A percentile compares a stretch with the other conserved stretches of the same genome.
These are phyloP conservation scores for Tulasnella sp. DNA, from an alignment of 768 basidiomycete species.

Conservation along the genomic window DNA sequence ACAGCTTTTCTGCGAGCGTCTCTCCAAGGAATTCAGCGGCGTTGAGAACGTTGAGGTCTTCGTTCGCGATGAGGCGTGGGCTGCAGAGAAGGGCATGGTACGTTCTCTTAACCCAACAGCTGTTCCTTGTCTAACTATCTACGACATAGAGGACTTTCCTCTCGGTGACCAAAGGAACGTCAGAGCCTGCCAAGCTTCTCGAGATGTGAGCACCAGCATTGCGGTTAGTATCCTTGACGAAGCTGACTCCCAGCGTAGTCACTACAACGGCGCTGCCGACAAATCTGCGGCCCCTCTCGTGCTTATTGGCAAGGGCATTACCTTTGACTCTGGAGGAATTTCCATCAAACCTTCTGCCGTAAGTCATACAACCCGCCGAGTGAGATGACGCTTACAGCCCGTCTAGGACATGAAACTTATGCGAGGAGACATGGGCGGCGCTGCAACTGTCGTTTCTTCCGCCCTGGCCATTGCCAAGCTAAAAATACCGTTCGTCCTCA, in stretches of 20 bases:
- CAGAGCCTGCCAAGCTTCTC: slow-evolving; percentile 74
- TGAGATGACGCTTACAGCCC: background rate
- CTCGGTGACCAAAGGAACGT: slow-evolving; percentile 69
- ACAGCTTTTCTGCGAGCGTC: slow-evolving; percentile 59
- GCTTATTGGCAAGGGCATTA: slow-evolving; percentile 77
- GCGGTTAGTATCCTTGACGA: background rate
- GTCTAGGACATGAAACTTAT: slow-evolving; percentile 69
- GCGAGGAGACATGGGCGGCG: slow-evolving; percentile 87
- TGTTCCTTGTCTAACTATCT: background rate
- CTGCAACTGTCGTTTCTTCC: slow-evolving; percentile 62
- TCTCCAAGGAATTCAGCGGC: slow-evolving; percentile 50
- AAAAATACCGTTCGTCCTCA: slow-evolving; percentile 52
- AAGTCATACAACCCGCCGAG: slow-evolving; percentile 25
- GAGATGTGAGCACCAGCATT: slow-evolving; percentile 45
- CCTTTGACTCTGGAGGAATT: slow-evolving; percentile 83
- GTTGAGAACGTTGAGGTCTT: slow-evolving; percentile 55
- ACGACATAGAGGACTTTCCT: slow-evolving; percentile 58
- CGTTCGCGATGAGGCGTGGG: slow-evolving; percentile 71
- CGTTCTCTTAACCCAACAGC: slow-evolving; percentile 3
- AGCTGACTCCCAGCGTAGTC: slow-evolving; percentile 31
- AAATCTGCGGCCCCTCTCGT: slow-evolving; percentile 49
- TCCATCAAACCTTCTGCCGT: slow-evolving; percentile 66
- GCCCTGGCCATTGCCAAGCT: slow-evolving; percentile 71
- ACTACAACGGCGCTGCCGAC: slow-evolving; percentile 63
- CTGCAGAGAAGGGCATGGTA: slow-evolving; percentile 73